phyloP scores from a whole-genome alignment of 768 basidiomycete genomes.

The Tylopilus cervinicoccineus region DNA sequence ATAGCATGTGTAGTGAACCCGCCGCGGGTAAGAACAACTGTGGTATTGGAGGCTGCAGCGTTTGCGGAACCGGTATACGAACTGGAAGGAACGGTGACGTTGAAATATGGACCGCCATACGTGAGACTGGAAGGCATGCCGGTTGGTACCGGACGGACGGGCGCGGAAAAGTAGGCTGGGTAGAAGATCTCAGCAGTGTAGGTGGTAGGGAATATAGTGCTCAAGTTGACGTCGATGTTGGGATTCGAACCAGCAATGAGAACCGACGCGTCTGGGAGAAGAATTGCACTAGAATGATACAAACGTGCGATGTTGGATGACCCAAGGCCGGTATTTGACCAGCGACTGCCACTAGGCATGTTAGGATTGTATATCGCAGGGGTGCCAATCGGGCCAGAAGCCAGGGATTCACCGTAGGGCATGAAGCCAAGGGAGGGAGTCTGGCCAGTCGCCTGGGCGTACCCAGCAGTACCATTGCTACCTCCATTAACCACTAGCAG shows the following conservation, averaged over 20 bases:
- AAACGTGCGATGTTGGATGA: conserved; percentile 72
- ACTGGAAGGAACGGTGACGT: conserved; percentile 62
- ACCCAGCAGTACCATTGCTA: conserved; percentile 85
- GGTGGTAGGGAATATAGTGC: conserved; percentile 67
- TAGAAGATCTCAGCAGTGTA: conserved; percentile 89
- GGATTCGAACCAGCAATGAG: conserved; percentile 93
- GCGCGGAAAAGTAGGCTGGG: conserved; percentile 79
- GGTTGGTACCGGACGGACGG: conserved; percentile 61
- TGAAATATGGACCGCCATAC: conserved; percentile 83
- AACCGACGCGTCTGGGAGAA: conserved; percentile 84
- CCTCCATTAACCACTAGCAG: conserved; percentile 81
- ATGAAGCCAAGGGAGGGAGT: conserved; percentile 45
- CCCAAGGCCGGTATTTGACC: conserved; percentile 64
- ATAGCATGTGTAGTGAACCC: conserved; percentile 86
- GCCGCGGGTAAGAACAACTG: conserved; percentile 75
- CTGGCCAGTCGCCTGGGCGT: conserved; percentile 53
- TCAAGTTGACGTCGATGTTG: conserved; percentile 76
- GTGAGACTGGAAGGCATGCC: conserved; percentile 71
- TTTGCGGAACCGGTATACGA: conserved; percentile 68
- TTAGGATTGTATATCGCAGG: conserved; percentile 84
- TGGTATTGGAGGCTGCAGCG: conserved; percentile 68
- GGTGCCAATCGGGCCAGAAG: conserved; percentile 70
- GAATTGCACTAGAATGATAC: conserved; percentile 89
- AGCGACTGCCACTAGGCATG: conserved; percentile 65
- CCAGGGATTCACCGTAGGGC: conserved; percentile 73